Percentiles rank a stretch among this genome's conserved stretches.
Conservation (phyloP, 805 yeast genomes). For the Nakazawaea peltata region DNA sequence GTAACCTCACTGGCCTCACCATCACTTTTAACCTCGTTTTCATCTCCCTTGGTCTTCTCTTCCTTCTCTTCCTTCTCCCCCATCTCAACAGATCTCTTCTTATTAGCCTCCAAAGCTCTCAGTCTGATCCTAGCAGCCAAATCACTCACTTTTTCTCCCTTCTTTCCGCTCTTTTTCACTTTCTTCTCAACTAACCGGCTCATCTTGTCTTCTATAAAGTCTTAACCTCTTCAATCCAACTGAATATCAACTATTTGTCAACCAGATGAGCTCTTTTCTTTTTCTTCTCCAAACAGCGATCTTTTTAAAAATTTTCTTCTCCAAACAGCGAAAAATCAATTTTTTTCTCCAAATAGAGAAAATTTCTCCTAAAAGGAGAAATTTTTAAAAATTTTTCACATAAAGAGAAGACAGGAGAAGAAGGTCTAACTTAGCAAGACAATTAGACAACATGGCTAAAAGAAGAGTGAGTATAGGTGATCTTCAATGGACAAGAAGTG, state of each 20-base stretch:
- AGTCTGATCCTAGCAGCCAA: slow-evolving; percentile 14
- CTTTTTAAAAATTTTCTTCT: too few relatives aligned
- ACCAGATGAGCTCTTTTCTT: too few relatives aligned
- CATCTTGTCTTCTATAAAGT: neutral
- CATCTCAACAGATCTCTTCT: slow-evolving; percentile 9
- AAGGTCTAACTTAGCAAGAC: neutral
- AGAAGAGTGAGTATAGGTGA: slow-evolving; percentile 25
- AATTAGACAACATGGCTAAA: slow-evolving; percentile 10
- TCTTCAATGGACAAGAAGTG: neutral
- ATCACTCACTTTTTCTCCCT: neutral
- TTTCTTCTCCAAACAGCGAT: too few relatives aligned
- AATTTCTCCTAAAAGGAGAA: too few relatives aligned
- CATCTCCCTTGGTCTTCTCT: slow-evolving; percentile 5
- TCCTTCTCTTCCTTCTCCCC: slow-evolving; percentile 12
- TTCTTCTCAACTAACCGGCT: neutral
- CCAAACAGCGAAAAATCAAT: neutral
- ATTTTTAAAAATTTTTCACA: too few relatives aligned
- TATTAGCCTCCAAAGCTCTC: slow-evolving; percentile 23
- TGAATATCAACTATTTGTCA: too few relatives aligned
- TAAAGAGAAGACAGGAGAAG: too few relatives aligned
- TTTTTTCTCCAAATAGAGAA: neutral
- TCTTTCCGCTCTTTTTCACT: neutral
- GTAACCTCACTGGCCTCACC: slow-evolving; percentile 16
- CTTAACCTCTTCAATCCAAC: too few relatives aligned
- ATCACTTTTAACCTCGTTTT: slow-evolving; percentile 10